These are phyloP conservation scores for Ormosia emarginata DNA, from an alignment of 306 rosid species.

Conservation along the genomic window DNA sequence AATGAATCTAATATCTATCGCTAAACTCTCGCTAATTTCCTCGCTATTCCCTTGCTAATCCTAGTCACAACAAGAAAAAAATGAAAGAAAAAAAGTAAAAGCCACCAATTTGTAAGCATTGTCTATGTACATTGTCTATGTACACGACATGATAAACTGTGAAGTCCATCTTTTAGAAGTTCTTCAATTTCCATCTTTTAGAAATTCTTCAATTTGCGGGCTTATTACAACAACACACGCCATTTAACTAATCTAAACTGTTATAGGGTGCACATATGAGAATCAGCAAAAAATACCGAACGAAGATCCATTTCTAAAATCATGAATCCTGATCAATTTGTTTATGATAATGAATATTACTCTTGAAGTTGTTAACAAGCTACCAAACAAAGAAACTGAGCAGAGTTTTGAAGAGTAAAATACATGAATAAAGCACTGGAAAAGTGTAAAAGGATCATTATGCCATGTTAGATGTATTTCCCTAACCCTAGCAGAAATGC, in stretches of 20 bases:
- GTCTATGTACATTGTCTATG: too few species aligned
- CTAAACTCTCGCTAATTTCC: too few species aligned
- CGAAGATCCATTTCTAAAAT: neutral
- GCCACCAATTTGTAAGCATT: too few species aligned
- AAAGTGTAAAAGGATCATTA: slow-evolving; percentile 10
- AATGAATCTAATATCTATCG: too few species aligned
- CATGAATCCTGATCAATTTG: slow-evolving; percentile 2
- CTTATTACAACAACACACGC: neutral
- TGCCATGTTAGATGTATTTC: slow-evolving; percentile 12
- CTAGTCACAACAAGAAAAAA: too few species aligned
- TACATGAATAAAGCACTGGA: slow-evolving; percentile 1
- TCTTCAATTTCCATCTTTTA: too few species aligned
- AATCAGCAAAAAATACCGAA: neutral
- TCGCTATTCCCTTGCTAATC: too few species aligned
- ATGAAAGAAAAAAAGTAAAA: too few species aligned
- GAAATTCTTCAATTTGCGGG: too few species aligned
- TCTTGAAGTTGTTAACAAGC: slow-evolving; percentile 12
- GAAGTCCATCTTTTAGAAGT: too few species aligned
- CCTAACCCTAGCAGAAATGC: too few species aligned
- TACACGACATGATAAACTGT: too few species aligned
- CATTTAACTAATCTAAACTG: neutral
- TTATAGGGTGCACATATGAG: neutral
- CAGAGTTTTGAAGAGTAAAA: neutral
- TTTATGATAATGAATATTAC: neutral
- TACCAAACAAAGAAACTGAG: slow-evolving; percentile 14